These are phyloP conservation scores for Wickerhamomyces subpelliculosus DNA, from an alignment of 805 yeast genomes.

Conservation along the genomic window DNA sequence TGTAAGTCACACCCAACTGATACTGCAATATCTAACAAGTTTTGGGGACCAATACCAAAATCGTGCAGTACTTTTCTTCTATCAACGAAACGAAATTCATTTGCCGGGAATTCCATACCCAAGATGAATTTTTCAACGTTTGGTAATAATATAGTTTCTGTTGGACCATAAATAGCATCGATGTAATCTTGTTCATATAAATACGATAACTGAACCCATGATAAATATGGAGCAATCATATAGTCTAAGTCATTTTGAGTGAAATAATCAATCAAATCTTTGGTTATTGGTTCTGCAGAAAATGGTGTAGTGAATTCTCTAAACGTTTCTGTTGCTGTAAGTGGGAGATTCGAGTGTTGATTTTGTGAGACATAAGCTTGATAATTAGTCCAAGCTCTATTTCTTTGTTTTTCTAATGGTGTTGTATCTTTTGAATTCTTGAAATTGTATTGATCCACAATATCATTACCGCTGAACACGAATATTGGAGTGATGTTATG, in stretches of 20 bases:
- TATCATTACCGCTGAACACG: constrained; percentile 64
- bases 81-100: constrained; percentile 63
- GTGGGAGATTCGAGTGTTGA: constrained; percentile 18
- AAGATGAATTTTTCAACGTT: constrained; percentile 66
- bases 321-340: constrained; percentile 38
- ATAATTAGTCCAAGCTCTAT: constrained; percentile 37
- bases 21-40: constrained; percentile 68
- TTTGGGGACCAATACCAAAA: constrained; percentile 52
- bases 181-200: constrained; percentile 48
- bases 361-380: constrained; percentile 14
- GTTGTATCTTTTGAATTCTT: constrained; percentile 29
- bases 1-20: constrained; percentile 76
- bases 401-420: constrained; percentile 31
- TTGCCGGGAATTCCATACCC: constrained; percentile 58
- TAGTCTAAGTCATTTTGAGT: constrained; percentile 51
- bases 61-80: constrained; percentile 51
- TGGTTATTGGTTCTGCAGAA: constrained; percentile 41
- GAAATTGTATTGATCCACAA: constrained; percentile 26
- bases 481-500: constrained; percentile 71
- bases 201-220: constrained; percentile 76
- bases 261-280: constrained; percentile 53
- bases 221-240: constrained; percentile 74
- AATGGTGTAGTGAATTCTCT: constrained; percentile 43
- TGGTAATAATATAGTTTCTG: constrained; percentile 60
- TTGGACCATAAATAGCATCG: constrained; percentile 78